phyloP scores from a whole-genome alignment of 805 yeast genomes.

The Saturnispora saitoi region DNA sequence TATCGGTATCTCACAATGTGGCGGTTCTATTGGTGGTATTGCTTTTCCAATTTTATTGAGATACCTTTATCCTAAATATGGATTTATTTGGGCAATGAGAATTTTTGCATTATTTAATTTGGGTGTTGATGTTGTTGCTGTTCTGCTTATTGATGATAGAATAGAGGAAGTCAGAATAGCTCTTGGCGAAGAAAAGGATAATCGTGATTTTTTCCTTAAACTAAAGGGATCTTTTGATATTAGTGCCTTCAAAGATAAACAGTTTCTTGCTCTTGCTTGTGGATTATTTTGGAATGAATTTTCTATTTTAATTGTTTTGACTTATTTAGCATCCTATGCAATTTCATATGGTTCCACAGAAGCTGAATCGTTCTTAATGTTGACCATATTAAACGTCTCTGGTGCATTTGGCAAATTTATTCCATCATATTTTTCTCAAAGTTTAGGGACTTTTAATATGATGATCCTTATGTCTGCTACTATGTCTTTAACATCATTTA shows the following conservation, averaged over 20 bases:
- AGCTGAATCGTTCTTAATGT: slow-evolving; percentile 36
- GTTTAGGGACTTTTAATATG: slow-evolving; percentile 45
- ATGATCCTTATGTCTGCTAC: slow-evolving; percentile 39
- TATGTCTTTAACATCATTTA: slow-evolving; percentile 38
- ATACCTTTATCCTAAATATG: slow-evolving; percentile 37
- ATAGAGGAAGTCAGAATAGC: slow-evolving; percentile 21
- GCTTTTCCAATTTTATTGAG: slow-evolving; percentile 44
- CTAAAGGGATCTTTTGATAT: slow-evolving; percentile 30
- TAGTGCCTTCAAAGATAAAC: slow-evolving; percentile 33
- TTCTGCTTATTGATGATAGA: slow-evolving; percentile 35
- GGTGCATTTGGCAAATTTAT: slow-evolving; percentile 33
- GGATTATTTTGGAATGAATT: slow-evolving; percentile 39
- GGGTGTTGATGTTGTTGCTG: slow-evolving; percentile 30
- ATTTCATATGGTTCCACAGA: slow-evolving; percentile 38
- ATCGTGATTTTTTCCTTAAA: slow-evolving; percentile 12
- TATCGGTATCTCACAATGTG: slow-evolving; percentile 40
- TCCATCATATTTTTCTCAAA: slow-evolving; percentile 28
- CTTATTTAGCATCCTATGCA: slow-evolving; percentile 47
- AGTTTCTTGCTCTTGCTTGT: slow-evolving; percentile 32
- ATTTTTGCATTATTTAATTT: slow-evolving; percentile 40
- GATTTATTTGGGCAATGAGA: slow-evolving; percentile 51
- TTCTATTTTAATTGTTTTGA: slow-evolving; percentile 37
- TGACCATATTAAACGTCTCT: slow-evolving; percentile 38
- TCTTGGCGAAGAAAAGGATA: slow-evolving; percentile 18
- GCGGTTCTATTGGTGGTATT: slow-evolving; percentile 49